These are phyloP conservation scores for Aureobasidium sp. DNA, from an alignment of 2,329 filamentous ascomycete genomes.

Conservation along the genomic window DNA sequence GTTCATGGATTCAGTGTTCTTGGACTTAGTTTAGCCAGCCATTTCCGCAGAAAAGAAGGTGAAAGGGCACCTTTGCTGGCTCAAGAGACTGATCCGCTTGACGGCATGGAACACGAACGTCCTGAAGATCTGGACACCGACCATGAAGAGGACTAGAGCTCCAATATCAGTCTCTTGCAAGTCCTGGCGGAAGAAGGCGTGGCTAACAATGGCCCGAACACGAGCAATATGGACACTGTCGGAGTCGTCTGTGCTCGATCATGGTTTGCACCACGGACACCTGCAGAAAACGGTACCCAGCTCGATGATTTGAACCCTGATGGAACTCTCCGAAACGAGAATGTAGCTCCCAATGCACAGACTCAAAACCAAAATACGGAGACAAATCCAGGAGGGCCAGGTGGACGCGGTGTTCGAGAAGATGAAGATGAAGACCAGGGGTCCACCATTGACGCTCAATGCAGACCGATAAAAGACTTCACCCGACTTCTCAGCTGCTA, in stretches of 20 bases:
- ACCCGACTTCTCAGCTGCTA: no score
- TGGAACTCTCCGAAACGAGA: not conserved
- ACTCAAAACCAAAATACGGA: not conserved
- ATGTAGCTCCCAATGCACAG: not conserved
- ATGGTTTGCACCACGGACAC: not conserved
- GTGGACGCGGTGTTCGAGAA: no score
- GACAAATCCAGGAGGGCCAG: no score
- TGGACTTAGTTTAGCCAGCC: constrained; percentile 43
- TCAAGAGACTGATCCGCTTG: constrained; percentile 43
- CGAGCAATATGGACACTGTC: not conserved
- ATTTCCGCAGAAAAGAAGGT: constrained; percentile 40
- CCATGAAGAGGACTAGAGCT: constrained; percentile 2
- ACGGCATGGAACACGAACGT: constrained; percentile 43
- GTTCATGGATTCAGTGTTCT: constrained; percentile 49
- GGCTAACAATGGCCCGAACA: not conserved
- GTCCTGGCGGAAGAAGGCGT: not conserved
- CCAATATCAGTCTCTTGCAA: not conserved
- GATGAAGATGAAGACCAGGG: no score
- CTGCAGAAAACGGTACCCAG: not conserved
- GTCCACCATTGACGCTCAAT: no score
- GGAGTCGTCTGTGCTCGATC: not conserved
- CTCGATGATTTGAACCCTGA: not conserved
- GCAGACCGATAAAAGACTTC: no score
- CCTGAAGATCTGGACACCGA: not conserved
- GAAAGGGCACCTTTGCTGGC: constrained; percentile 46